Conservation (phyloP, 2,329 filamentous ascomycete genomes). For the Aurifilum marmelostoma region DNA sequence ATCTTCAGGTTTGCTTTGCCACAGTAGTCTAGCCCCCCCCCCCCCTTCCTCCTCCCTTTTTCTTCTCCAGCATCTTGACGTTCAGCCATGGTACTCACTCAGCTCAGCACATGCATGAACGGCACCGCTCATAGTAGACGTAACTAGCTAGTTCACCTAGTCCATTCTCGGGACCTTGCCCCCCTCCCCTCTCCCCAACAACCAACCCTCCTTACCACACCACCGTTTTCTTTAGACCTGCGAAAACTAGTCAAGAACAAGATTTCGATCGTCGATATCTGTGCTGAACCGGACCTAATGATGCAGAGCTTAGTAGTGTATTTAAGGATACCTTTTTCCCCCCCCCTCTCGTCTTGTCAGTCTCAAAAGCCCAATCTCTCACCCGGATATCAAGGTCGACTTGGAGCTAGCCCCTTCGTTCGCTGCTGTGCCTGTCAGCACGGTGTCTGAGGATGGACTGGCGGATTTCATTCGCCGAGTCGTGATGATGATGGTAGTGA, state of each 20-base stretch:
- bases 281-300: background rate
- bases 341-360: too few species aligned
- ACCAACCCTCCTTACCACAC: background rate
- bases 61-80: too few species aligned
- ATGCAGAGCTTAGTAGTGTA: too few species aligned
- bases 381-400: background rate
- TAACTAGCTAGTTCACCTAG: background rate
- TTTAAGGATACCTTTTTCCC: background rate
- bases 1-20: too few species aligned
- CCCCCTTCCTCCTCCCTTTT: background rate
- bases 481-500: too few species aligned
- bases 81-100: background rate
- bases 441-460: background rate
- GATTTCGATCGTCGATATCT: background rate
- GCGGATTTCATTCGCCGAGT: too few species aligned
- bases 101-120: background rate
- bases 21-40: too few species aligned
- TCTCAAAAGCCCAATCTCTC: background rate
- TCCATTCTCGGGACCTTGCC: too few species aligned
- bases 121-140: background rate
- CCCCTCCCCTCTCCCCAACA: too few species aligned
- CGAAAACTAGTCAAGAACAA: background rate
- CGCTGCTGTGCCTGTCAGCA: background rate
- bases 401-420: background rate
- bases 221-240: background rate